Evolutionary conservation across 768 basidiomycete species (phyloP).

Genomic region (Pleurotus tuber-regium): DNA sequence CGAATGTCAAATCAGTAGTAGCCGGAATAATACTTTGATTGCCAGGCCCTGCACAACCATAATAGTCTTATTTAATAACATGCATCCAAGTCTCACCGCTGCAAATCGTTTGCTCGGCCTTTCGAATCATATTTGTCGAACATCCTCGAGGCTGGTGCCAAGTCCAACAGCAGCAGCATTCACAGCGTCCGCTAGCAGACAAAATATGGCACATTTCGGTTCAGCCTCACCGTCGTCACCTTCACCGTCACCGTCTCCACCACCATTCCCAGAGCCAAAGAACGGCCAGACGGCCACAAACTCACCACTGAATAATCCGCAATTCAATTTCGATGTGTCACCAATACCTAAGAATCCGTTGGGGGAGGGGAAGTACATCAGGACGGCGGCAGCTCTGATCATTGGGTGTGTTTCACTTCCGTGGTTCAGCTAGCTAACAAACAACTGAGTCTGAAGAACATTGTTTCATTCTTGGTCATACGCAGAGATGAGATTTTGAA

Average conservation of each 20-base stretch:
- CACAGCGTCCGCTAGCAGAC: slow-evolving; percentile 4
- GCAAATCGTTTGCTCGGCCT: slow-evolving; percentile 11
- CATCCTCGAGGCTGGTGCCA: neutral
- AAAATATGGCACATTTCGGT: neutral
- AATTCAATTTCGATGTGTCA: slow-evolving; percentile 45
- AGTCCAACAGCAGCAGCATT: neutral
- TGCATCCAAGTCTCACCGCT: slow-evolving; percentile 4
- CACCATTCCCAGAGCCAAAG: neutral
- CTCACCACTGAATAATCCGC: neutral
- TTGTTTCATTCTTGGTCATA: neutral
- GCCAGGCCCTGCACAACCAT: neutral
- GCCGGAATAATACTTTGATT: slow-evolving; percentile 6
- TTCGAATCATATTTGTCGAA: slow-evolving; percentile 12
- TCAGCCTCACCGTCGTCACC: neutral
- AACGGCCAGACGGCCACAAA: neutral
- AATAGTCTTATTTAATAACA: neutral
- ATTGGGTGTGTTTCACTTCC: slow-evolving; percentile 54
- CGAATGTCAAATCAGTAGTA: neutral
- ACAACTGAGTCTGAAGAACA: neutral
- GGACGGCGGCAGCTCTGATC: slow-evolving; percentile 70
- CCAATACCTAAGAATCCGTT: slow-evolving; percentile 62
- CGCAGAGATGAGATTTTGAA: slow-evolving; percentile 88
- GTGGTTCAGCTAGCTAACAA: neutral
- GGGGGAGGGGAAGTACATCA: slow-evolving; percentile 68
- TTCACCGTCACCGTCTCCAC: neutral